Base-by-base conservation (phyloP, 768 basidiomycete species). In the Lactarius vividus region DNA sequence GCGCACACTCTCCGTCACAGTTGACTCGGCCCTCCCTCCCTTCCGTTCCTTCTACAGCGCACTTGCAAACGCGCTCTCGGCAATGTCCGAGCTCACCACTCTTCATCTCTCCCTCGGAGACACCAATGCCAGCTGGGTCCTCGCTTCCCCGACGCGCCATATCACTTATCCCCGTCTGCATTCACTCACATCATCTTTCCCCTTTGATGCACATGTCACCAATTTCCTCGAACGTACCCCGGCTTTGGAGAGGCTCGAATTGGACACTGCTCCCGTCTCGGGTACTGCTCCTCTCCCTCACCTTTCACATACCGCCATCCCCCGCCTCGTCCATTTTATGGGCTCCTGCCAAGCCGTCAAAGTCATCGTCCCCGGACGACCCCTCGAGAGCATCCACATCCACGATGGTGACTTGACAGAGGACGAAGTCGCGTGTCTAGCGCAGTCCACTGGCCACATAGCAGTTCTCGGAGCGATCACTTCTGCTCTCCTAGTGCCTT, bases 301-400 rank as follows among this genome's bases (percentile, higher is more conserved):
- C 70, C 74, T 78, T 65, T 71, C 75, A 53, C 65, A 67, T 62
- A 65, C 79, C 6, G 74, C 78, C 78, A 71, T 82, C 71, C 75
- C 78, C 52, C 77, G 68, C 59, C 78, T 92, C 63, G 75, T 77
- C 58, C 83, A 85, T 52, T 86, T 91, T 73, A 81, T 82, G 59
- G 90, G 88, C 26, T 84, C 89, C 23, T 77, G 83, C 37, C 76
- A 80, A 58, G 80, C 81, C 26, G 87, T 89, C 28, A 76, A 79
- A 59, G 74, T 77, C 29, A 76, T 91, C 70, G 80, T 88, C 3
- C 88, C 87, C 53, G 84, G 86, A 18, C 84, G 89, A 26, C 88
- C 90, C 11, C 80, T 91, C 44, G 77, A 83, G 66, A 81, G 81
- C 71, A 80, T 92, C 57, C 83, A 86, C 73, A 80, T 92, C 62